Conservation (phyloP, 2,329 filamentous ascomycete genomes). For the Colletotrichum brevisporum region DNA sequence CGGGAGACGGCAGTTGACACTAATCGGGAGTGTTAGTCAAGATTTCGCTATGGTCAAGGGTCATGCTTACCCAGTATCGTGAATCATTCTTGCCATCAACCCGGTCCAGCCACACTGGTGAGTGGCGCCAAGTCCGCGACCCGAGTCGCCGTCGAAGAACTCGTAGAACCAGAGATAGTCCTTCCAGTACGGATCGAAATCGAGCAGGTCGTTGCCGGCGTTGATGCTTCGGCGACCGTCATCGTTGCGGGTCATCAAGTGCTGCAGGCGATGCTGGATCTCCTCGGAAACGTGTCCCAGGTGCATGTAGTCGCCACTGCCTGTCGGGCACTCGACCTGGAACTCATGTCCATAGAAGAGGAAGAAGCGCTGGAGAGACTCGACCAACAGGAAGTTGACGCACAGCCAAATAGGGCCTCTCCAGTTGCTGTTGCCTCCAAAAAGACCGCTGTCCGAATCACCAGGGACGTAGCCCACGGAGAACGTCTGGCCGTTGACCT, state of each 20-base stretch:
- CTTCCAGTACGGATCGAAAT: constrained; percentile 94
- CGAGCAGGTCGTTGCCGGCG: constrained; percentile 84
- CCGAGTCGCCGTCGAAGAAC: constrained; percentile 95
- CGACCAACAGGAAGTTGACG: constrained; percentile 94
- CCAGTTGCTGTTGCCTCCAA: constrained; percentile 99
- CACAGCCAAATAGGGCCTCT: constrained; percentile 95
- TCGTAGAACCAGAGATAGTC: constrained; percentile 97
- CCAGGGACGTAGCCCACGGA: constrained; percentile 91
- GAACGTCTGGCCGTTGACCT: constrained; percentile 93
- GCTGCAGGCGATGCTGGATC: constrained; percentile 93
- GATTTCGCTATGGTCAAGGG: background rate
- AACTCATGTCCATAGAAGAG: constrained; percentile 94
- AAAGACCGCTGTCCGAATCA: constrained; percentile 95
- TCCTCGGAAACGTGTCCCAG: constrained; percentile 95
- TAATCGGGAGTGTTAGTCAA: constrained; percentile 51
- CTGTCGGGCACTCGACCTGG: constrained; percentile 93
- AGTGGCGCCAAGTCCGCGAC: constrained; percentile 89
- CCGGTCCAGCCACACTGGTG: constrained; percentile 99
- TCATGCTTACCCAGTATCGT: constrained; percentile 87
- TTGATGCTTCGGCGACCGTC: constrained; percentile 92
- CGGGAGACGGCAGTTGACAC: constrained; percentile 89
- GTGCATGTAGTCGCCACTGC: constrained; percentile 95
- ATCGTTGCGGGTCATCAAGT: constrained; percentile 87
- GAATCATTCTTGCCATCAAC: constrained; percentile 95
- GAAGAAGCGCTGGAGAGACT: constrained; percentile 94